phyloP scores from a whole-genome alignment of 192 early-diverging fungal genomes.

The Coemansia sp. region DNA sequence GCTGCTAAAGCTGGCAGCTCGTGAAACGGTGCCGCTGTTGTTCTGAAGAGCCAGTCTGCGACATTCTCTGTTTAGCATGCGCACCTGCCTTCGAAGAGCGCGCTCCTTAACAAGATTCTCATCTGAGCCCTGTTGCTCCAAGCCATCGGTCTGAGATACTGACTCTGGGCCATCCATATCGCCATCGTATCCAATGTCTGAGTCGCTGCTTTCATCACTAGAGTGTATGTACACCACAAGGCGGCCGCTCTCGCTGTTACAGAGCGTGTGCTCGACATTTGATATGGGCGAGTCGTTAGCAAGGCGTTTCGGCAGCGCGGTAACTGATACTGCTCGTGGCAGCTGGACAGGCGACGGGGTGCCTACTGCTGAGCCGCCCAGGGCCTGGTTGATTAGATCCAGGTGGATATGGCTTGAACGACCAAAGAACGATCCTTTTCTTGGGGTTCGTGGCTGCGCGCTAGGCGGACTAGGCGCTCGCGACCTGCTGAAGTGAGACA shows the following conservation, averaged over 20 bases:
- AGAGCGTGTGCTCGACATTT: conserved; percentile 13
- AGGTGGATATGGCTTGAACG: background rate
- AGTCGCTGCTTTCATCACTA: conserved; percentile 8
- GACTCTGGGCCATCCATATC: conserved; percentile 3
- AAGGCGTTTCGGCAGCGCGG: background rate
- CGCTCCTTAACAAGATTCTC: background rate
- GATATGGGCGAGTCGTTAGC: background rate
- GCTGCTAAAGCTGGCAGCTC: conserved; percentile 1
- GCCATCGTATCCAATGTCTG: conserved; percentile 11
- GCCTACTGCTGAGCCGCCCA: background rate
- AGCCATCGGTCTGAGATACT: background rate
- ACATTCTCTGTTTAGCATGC: conserved; percentile 20
- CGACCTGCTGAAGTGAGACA: conserved; percentile 25
- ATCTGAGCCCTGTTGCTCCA: background rate
- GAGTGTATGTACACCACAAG: conserved; percentile 31
- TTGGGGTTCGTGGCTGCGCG: conserved; percentile 16
- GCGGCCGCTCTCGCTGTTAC: conserved; percentile 14
- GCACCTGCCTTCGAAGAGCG: conserved; percentile 5
- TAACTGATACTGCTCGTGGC: background rate
- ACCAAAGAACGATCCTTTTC: conserved; percentile 1
- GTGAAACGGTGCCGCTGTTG: background rate
- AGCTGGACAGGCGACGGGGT: background rate
- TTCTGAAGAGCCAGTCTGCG: conserved; percentile 8
- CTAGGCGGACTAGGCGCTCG: conserved; percentile 45
- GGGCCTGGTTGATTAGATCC: background rate